Evolutionary conservation across 2,329 filamentous ascomycete genomes (phyloP).

Genomic region (Chaetomiaceae sp.): DNA sequence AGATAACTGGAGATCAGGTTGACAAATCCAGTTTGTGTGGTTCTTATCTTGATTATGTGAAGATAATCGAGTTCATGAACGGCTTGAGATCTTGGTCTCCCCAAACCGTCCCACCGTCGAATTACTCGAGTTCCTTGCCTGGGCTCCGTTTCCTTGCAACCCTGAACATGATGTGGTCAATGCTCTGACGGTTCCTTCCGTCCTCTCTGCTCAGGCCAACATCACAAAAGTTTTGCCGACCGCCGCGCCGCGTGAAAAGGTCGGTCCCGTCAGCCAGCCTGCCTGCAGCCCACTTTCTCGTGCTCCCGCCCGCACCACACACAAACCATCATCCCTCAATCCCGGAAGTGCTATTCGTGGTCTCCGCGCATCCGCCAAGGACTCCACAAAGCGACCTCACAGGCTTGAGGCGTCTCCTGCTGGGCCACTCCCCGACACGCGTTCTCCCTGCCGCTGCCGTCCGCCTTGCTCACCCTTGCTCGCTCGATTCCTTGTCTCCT

Average conservation of each 20-base stretch:
- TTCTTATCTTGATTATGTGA: too few relatives aligned
- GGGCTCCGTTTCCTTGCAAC: constrained; percentile 6
- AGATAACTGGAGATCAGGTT: too few relatives aligned
- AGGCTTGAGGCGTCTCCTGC: constrained; percentile 19
- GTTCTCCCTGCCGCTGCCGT: constrained; percentile 12
- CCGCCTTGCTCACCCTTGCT: constrained; percentile 18
- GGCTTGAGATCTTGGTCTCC: too few relatives aligned
- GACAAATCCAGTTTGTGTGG: too few relatives aligned
- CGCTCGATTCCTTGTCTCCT: neutral
- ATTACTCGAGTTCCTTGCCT: too few relatives aligned
- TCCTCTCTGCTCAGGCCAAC: neutral
- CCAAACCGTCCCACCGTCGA: too few relatives aligned
- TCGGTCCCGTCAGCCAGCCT: neutral
- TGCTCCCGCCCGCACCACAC: constrained; percentile 7
- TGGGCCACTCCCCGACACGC: constrained; percentile 21
- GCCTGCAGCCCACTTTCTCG: constrained; percentile 4
- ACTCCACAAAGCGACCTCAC: constrained; percentile 23
- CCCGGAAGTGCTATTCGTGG: constrained; percentile 15
- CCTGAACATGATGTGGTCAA: neutral
- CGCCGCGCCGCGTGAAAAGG: constrained; percentile 2
- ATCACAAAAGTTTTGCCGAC: constrained; percentile 10
- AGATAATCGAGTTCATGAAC: too few relatives aligned
- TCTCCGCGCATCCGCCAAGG: constrained; percentile 14
- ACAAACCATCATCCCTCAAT: constrained; percentile 8
- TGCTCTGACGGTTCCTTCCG: constrained; percentile 6